Conservation (phyloP, 1,284 basidiomycete genomes). For the Xanthoconium separans region DNA sequence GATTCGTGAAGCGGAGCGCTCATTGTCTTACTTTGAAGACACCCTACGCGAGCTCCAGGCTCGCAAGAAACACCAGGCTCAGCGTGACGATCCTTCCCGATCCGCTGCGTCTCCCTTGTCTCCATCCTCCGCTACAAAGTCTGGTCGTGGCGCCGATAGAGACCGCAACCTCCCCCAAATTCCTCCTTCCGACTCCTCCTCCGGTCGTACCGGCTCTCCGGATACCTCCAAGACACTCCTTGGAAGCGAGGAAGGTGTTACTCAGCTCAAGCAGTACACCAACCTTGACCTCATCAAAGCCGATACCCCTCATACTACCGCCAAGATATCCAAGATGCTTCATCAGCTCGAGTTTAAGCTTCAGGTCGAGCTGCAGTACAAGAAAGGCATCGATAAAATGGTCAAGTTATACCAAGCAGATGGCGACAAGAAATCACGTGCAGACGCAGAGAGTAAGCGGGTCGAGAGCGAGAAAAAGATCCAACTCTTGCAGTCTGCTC, state of each 20-base stretch:
- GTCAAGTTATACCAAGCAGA: conserved; percentile 91
- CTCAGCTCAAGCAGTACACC: conserved; percentile 63
- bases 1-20: conserved; percentile 86
- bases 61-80: conserved; percentile 62
- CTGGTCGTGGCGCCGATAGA: conserved; percentile 28
- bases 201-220: conserved; percentile 34
- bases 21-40: conserved; percentile 86
- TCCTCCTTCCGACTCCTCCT: conserved; percentile 46
- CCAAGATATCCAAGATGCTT: conserved; percentile 97
- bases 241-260: conserved; percentile 40
- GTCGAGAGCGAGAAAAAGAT: conserved; percentile 97
- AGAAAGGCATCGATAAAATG: conserved; percentile 99
- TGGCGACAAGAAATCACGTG: conserved; percentile 90
- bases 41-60: conserved; percentile 82
- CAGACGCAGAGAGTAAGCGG: conserved; percentile 91
- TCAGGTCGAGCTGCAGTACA: conserved; percentile 98
- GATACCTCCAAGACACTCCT: conserved; percentile 29
- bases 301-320: conserved; percentile 94
- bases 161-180: conserved; percentile 42
- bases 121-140: conserved; percentile 26
- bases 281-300: conserved; percentile 95
- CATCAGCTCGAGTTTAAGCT: conserved; percentile 99
- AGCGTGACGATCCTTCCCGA: conserved; percentile 47
- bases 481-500: conserved; percentile 85
- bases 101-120: conserved; percentile 37